Base-by-base conservation (phyloP, 768 basidiomycete genomes). In the Lanmaoa pseudosensibilis region DNA sequence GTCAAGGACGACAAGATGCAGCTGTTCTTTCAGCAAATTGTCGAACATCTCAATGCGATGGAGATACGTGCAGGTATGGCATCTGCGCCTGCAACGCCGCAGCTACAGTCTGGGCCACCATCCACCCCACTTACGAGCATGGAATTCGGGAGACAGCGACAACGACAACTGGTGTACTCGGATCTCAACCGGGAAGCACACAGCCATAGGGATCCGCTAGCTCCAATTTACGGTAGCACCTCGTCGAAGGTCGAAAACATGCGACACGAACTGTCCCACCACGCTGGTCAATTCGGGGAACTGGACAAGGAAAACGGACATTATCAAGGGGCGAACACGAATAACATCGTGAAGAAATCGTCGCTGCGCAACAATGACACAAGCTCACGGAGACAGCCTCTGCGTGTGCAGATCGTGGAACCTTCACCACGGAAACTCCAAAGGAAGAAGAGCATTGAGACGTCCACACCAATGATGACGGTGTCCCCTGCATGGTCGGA, bases 11-110 rank as follows among this genome's bases (percentile, higher is more conserved):
- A 83, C 50, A 85, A 82, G 44, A 84, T 96, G 64, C 90, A 93
- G 61, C 74, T 83, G 45, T 95, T 95, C 75, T 91, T 94, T 72
- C 80, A 88, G 52, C 90, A 95, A 69, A 86, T 94, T 45, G 88
- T 86, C 9, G 83, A 88, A 46, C 90, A 91, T 67, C 81, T 94
- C 54, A 85, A 87, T 63, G 80, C 81, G 43, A 84, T 93, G 75
- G 85, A 89, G 65, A 76, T 79, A 38, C 80, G 81, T 48, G 78
- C 82, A 15, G 69, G 63, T 9, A 60, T 62, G 40, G 19, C 65
- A 9, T 60, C 59, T 16, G 15, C 52, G 15, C 61, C 58, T 2
- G 54, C 41, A 25, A 61, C 68, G 18, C 64, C 68, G 15, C 63
- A 57, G 21, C 19, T 66, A 10, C 52, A 48, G 12, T 30, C 48